Base-by-base conservation (phyloP, 495 filamentous ascomycete species). In the Filosporella fistucella region DNA sequence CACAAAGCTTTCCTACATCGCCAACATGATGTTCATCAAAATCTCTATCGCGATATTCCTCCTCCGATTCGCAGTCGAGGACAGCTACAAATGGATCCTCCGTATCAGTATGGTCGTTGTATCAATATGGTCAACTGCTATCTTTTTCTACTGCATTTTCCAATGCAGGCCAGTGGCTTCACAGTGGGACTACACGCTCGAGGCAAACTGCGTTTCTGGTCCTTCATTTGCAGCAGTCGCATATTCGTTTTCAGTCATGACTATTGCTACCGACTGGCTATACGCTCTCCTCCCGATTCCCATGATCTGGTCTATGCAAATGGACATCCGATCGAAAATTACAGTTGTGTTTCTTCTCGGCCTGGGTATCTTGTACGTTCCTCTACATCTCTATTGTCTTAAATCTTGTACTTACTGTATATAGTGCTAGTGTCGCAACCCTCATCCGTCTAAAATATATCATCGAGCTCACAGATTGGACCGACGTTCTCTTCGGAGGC, bases 1-100 rank as follows among this genome's bases (percentile, higher is more conserved):
- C 1, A 63, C 66, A 12, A 66, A 62, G 4, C 60, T 63, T 3
- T 54, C 63, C 6, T 70, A 70, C 32, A 45, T 70, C 11, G 41
- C 52, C 9, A 63, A 66, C 45, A 70, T 70, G 68, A 65, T 63
- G 64, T 60, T 68, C 57, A 68, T 70, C 59, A 70, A 70, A 51
- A 53, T 70, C 12, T 64, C 60, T 53, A 68, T 70, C 36, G 68
- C 61, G 16, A 53, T 68, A 18, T 70, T 70, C 44, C 60, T 70
- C 22, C 57, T 68, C 6, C 68, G 68, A 2, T 58, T 70, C 7
- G 62, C 66, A 1, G 45, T 60, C 3, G 53, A 59, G 22, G 58
- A 57, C 7, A 36, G 55, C 22, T 70, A 68, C 46, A 63, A 54
- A 26, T 70, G 60, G 51, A 64, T 57, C 23, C 52, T 70, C 5